A percentile compares a stretch with the other conserved stretches of the same genome.
These are phyloP conservation scores for Debaryomyces psychrophilus DNA, from an alignment of 1,139 yeast genomes.

Conservation along the genomic window DNA sequence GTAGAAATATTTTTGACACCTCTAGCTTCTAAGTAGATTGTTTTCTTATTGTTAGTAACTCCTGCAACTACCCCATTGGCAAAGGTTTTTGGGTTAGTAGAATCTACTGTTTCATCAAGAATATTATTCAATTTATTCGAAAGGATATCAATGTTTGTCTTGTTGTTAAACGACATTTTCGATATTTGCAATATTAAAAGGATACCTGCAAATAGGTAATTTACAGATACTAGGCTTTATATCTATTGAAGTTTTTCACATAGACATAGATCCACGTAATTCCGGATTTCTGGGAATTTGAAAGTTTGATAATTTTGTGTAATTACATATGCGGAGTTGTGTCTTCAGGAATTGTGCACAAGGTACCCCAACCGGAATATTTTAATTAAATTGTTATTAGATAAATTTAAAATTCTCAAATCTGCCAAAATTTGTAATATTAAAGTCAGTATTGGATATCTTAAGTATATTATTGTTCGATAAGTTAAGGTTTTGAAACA, in stretches of 20 bases:
- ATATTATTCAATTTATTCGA: not conserved
- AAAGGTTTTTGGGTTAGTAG: not conserved
- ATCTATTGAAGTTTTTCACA: too few relatives aligned
- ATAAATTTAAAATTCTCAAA: not conserved
- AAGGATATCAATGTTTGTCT: not conserved
- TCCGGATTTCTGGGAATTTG: too few relatives aligned
- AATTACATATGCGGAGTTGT: too few relatives aligned
- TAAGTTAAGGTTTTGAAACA: not conserved
- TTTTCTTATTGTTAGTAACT: constrained; percentile 18
- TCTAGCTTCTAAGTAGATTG: constrained; percentile 18
- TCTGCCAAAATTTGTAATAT: not conserved
- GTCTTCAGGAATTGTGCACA: too few relatives aligned
- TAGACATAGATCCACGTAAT: too few relatives aligned
- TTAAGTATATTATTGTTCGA: not conserved
- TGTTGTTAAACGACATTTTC: not conserved
- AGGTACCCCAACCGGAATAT: not conserved
- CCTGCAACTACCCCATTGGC: constrained; percentile 19
- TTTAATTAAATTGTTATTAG: constrained; percentile 4
- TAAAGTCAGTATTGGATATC: not conserved
- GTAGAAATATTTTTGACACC: constrained; percentile 15
- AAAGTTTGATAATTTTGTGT: too few relatives aligned
- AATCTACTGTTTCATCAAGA: not conserved
- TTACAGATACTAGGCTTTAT: too few relatives aligned
- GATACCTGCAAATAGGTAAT: too few relatives aligned
- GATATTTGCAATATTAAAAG: not conserved